These are phyloP conservation scores for Exophiala viscosa DNA, from an alignment of 2,329 filamentous ascomycete genomes.

Conservation along the genomic window DNA sequence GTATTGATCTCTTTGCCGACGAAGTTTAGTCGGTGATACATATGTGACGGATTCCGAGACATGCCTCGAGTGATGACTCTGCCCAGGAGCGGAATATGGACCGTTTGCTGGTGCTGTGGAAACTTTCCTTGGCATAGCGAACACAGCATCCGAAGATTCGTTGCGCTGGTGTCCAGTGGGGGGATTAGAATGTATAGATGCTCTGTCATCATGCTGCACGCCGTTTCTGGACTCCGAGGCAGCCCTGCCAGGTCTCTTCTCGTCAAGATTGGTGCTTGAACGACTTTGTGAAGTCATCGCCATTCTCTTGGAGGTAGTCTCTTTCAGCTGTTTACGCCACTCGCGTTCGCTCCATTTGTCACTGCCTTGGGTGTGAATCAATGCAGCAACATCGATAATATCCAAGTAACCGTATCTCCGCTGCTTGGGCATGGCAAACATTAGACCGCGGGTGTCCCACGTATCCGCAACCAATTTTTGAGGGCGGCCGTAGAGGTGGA, in stretches of 20 bases:
- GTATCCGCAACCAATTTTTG: conserved; percentile 81
- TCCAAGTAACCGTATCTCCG: conserved; percentile 88
- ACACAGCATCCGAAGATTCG: conserved; percentile 46
- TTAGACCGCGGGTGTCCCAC: conserved; percentile 80
- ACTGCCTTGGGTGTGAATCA: conserved; percentile 77
- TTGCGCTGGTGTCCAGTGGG: conserved; percentile 46
- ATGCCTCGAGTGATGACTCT: conserved; percentile 27
- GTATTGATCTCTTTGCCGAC: conserved; percentile 19
- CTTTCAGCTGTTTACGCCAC: conserved; percentile 86
- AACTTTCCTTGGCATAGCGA: conserved; percentile 43
- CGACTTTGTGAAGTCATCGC: conserved; percentile 48
- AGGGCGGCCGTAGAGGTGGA: conserved; percentile 85
- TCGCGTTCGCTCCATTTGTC: conserved; percentile 76
- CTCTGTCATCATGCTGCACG: conserved; percentile 46
- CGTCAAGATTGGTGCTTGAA: conserved; percentile 36
- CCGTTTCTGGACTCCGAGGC: conserved; percentile 31
- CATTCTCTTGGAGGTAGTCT: conserved; percentile 78
- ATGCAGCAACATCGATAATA: conserved; percentile 72
- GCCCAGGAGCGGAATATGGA: conserved; percentile 18
- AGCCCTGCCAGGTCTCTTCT: conserved; percentile 24
- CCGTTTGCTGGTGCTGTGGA: conserved; percentile 18
- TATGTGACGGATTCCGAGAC: conserved; percentile 27
- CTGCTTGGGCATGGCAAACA: conserved; percentile 96
- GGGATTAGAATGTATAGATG: conserved; percentile 49
- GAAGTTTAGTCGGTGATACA: conserved; percentile 19